Evolutionary conservation across 306 rosid species (phyloP).

Genomic region (Lathyrus tuberosus): DNA sequence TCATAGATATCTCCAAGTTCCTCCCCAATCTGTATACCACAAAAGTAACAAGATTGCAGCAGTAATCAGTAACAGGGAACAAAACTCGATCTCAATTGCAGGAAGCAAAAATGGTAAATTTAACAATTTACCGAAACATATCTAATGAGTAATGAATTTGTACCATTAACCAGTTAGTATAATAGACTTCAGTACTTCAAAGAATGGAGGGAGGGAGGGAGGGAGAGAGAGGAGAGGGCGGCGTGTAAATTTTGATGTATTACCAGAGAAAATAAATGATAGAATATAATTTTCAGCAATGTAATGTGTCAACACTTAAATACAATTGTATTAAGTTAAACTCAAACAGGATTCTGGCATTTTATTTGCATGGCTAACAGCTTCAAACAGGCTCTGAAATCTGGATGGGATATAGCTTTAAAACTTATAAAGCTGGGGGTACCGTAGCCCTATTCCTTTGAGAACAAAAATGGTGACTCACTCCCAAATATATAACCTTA

Average conservation of each 20-base stretch:
- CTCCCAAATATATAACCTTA: slow-evolving; percentile 1
- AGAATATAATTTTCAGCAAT: background rate
- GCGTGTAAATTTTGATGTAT: background rate
- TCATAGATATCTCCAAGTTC: slow-evolving; percentile 97
- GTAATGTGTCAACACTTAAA: background rate
- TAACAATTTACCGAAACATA: slow-evolving; percentile 24
- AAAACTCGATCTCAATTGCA: slow-evolving; percentile 29
- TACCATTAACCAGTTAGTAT: slow-evolving; percentile 11
- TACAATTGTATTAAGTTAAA: background rate
- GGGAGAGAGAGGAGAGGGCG: background rate
- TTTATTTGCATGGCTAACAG: slow-evolving; percentile 10
- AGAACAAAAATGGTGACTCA: background rate
- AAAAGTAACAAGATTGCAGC: slow-evolving; percentile 40
- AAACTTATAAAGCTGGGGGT: background rate
- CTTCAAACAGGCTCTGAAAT: slow-evolving; percentile 7
- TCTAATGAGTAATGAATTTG: background rate
- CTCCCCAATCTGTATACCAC: slow-evolving; percentile 74
- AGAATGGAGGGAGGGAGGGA: background rate
- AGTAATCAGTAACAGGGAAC: slow-evolving; percentile 31
- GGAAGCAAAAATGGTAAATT: slow-evolving; percentile 3
- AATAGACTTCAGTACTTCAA: slow-evolving; percentile 12
- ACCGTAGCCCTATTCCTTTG: background rate
- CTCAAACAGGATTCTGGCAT: slow-evolving; percentile 11
- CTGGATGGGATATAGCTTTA: background rate
- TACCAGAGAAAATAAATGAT: slow-evolving; percentile 17